These are phyloP conservation scores for Panellus pusillus DNA, from an alignment of 768 basidiomycete species.

Conservation along the genomic window DNA sequence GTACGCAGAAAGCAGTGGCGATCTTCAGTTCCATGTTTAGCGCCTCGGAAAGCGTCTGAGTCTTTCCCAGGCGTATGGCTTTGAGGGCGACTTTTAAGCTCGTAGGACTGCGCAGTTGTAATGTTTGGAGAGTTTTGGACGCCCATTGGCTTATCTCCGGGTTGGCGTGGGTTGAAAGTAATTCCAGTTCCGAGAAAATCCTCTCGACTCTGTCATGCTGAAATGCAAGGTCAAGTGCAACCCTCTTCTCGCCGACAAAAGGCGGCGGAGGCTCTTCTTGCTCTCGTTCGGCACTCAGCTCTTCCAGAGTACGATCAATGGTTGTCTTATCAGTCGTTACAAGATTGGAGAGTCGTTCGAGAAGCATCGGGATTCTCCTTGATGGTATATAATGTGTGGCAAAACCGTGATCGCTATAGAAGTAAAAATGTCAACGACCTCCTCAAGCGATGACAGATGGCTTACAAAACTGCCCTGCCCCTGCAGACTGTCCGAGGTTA, in stretches of 20 bases:
- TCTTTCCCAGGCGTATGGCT: constrained; percentile 72
- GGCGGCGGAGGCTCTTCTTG: constrained; percentile 52
- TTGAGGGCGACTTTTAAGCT: constrained; percentile 87
- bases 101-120: constrained; percentile 82
- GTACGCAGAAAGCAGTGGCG: constrained; percentile 86
- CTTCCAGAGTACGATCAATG: constrained; percentile 60
- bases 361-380: constrained; percentile 66
- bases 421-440: constrained; percentile 6
- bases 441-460: constrained; percentile 16
- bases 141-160: constrained; percentile 72
- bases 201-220: constrained; percentile 64
- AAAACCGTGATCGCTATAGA: constrained; percentile 79
- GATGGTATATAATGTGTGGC: constrained; percentile 93
- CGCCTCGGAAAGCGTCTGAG: constrained; percentile 59
- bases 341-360: constrained; percentile 63
- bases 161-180: constrained; percentile 40
- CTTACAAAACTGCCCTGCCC: constrained; percentile 88
- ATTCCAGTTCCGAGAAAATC: constrained; percentile 60
- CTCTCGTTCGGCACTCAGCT: constrained; percentile 72
- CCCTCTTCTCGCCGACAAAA: constrained; percentile 61
- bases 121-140: constrained; percentile 54
- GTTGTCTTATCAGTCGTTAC: constrained; percentile 42
- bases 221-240: constrained; percentile 84
- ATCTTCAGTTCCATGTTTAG: constrained; percentile 87
- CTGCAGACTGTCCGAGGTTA: constrained; percentile 73